Evolutionary conservation across 352 stramenopile genomes (phyloP), one percentile per base, ranked within the genome.

Genomic region (Pythium phragmitis): DNA sequence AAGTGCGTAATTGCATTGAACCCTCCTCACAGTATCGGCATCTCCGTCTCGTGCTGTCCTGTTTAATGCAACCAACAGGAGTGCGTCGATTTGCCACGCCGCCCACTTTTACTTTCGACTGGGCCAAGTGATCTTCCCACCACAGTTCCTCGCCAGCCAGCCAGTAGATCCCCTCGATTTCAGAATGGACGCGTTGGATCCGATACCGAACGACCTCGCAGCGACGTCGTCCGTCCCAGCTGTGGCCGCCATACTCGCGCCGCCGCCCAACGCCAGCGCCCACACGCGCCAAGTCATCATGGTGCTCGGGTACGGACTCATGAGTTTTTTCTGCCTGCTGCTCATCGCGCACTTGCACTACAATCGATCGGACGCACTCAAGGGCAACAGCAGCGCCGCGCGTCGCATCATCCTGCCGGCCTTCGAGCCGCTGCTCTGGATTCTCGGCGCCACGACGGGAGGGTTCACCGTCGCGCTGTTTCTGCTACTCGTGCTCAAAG

Each of bases 381-480:
- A 68, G n/a, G 79, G 83, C 9, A 72, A 92, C 56, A 63, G 61
- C 0, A 68, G 56, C 0, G 81, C 81, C 9, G 70, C 80, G 2
- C 65, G 80, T 41, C 88, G 88, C 59, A 57, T 90, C 33, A 55
- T 89, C 11, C 50, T 89, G 28, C 82, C 82, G 6, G 79, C 80
- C 2, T 91, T 89, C 55, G 82, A 88, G 63, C 82, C 82, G 2
- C 60, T 91, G 19, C 55, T 91, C 13, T 86, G 76, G 78, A 68
- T n/a, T 14, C 39, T 46, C 11, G 17, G 39, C 17, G 39, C 8
- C 39, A n/a, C 14, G 6, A 21, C 9, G 5, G 11, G 1, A 2
- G 39, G 1, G 11, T 46, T 46, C 37, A 42, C 37, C 5, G 19
- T 19, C 39, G 13, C 39, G 39, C 11, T n/a, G 1, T 46, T 19